Percentiles rank a stretch among this genome's conserved stretches.
Evolutionary conservation across 352 stramenopile species (phyloP).

Genomic region (Halophytophthora batemanensis): DNA sequence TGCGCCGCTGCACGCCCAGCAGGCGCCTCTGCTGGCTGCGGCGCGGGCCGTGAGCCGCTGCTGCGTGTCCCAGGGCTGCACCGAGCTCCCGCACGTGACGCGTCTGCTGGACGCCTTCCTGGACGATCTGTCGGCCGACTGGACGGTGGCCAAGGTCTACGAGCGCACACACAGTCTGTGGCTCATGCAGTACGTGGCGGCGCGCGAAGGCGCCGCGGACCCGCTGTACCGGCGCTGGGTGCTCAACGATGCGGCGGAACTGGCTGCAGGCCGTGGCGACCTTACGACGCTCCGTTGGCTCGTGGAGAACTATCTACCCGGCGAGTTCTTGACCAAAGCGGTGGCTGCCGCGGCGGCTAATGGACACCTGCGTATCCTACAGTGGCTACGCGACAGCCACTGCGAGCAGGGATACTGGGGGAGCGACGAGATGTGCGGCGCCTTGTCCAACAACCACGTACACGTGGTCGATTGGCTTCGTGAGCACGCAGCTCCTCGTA

Average conservation of each 20-base stretch:
- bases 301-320: slow-evolving; percentile 8
- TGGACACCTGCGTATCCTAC: slow-evolving; percentile 13
- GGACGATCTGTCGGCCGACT: slow-evolving; percentile 15
- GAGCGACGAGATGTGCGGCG: slow-evolving; percentile 24
- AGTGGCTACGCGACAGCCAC: slow-evolving; percentile 18
- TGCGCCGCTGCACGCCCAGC: neutral
- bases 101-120: slow-evolving; percentile 22
- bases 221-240: slow-evolving; percentile 24
- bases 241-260: slow-evolving; percentile 18
- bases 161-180: slow-evolving; percentile 15
- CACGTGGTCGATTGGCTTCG: slow-evolving; percentile 40
- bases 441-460: slow-evolving; percentile 34
- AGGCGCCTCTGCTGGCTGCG: slow-evolving; percentile 6
- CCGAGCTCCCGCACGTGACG: slow-evolving; percentile 12
- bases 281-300: slow-evolving; percentile 23
- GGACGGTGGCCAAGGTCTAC: slow-evolving; percentile 18
- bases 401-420: slow-evolving; percentile 16
- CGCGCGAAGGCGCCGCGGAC: slow-evolving; percentile 14
- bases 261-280: slow-evolving; percentile 17
- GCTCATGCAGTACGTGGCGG: slow-evolving; percentile 13
- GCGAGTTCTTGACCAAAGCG: slow-evolving; percentile 11
- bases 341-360: slow-evolving; percentile 6
- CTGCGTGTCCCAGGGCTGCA: slow-evolving; percentile 5
- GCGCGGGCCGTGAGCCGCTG: slow-evolving; percentile 8
- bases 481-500: slow-evolving; percentile 10